phyloP scores from a whole-genome alignment of 331 rosid genomes.

The Phaseolus coccineus region DNA sequence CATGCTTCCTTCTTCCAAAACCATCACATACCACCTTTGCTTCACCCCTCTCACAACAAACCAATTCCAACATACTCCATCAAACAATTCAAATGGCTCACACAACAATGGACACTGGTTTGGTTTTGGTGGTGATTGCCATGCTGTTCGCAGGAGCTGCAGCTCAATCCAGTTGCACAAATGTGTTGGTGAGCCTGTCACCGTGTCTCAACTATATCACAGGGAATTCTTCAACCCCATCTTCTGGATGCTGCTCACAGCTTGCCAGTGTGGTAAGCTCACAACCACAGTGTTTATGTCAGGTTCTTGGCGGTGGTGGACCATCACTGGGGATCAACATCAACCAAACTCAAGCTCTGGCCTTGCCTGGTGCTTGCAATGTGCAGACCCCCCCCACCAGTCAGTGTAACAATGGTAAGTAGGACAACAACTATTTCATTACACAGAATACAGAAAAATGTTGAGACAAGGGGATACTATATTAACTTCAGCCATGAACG shows the following conservation, averaged over 20 bases:
- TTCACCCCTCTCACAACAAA: background rate
- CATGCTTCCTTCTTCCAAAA: conserved; percentile 27
- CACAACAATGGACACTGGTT: conserved; percentile 38
- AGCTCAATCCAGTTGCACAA: conserved; percentile 71
- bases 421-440: background rate
- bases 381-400: conserved; percentile 82
- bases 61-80: conserved; percentile 14
- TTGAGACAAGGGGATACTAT: background rate
- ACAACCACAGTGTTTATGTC: conserved; percentile 74
- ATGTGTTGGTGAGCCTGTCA: conserved; percentile 64
- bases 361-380: conserved; percentile 80
- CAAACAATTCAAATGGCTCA: conserved; percentile 59
- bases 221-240: conserved; percentile 78
- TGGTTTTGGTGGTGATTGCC: conserved; percentile 51
- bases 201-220: conserved; percentile 84
- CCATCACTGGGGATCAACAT: conserved; percentile 68
- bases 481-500: background rate
- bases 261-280: conserved; percentile 65
- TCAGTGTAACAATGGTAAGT: conserved; percentile 68
- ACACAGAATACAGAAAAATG: background rate
- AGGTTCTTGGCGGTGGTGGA: conserved; percentile 76
- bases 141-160: conserved; percentile 58
- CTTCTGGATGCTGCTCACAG: conserved; percentile 82
- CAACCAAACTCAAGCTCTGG: conserved; percentile 75
- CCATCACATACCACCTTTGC: background rate